Evolutionary conservation across 208 protist genomes (phyloP).

Genomic region (Acanthamoeba castellanii): DNA sequence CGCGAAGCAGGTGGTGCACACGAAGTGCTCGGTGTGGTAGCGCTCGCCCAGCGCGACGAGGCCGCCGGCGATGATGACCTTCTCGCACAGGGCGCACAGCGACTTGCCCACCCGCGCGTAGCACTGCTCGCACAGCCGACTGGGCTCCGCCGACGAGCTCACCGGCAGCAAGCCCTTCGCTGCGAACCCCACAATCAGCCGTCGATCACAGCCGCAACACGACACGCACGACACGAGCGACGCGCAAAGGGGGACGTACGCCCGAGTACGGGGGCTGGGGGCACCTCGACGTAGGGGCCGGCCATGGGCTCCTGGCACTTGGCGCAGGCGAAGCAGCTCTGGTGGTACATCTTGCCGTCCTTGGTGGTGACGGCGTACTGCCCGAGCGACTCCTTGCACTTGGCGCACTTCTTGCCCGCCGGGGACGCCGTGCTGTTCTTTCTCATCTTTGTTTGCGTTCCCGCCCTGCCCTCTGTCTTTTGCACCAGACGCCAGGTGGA

Average conservation of each 20-base stretch:
- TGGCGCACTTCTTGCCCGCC: slow-evolving; percentile 3
- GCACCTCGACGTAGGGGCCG: background rate
- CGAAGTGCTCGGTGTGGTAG: slow-evolving; percentile 35
- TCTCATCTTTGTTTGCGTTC: background rate
- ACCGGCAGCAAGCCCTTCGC: background rate
- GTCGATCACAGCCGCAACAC: background rate
- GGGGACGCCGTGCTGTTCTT: background rate
- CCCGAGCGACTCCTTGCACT: slow-evolving; percentile 1
- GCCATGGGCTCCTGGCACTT: background rate
- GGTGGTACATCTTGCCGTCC: background rate
- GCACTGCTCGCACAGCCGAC: background rate
- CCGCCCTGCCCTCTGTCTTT: too few species aligned
- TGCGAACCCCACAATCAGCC: background rate
- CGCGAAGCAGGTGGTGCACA: slow-evolving; percentile 45
- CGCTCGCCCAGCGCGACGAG: slow-evolving; percentile 17
- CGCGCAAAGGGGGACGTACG: background rate
- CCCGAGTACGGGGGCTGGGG: background rate
- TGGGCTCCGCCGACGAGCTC: background rate
- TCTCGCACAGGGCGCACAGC: background rate
- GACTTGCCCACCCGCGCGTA: background rate
- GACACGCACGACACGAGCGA: background rate
- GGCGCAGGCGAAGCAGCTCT: slow-evolving; percentile 36
- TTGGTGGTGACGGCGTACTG: background rate
- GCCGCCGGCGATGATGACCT: slow-evolving; percentile 11
- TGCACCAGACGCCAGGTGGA: too few species aligned